Evolutionary conservation across 2,329 filamentous ascomycete genomes (phyloP), one percentile per base, ranked within the genome.

Genomic region (Aspergillus novoparasiticus): DNA sequence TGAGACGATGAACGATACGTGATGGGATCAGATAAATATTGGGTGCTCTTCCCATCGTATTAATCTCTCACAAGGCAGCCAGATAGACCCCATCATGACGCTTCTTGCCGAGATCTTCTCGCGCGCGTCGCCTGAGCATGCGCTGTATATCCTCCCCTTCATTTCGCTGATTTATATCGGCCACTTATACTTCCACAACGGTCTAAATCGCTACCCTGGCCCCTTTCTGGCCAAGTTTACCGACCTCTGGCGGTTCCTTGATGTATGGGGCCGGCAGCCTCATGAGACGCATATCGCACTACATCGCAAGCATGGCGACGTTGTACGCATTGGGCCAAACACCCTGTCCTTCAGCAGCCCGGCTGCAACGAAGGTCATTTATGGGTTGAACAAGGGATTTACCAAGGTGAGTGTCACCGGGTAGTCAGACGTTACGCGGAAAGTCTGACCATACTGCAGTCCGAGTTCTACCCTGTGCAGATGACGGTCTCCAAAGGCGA

Each of bases 361-460:
- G 0, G 86, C 85, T 63, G 90, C 90, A 0, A 81, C 94, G 69
- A 92, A 92, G 77, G 81, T n/a, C 5, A 94, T 95, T 51, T 96
- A 95, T 74, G 91, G 91, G 0, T 78, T 94, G 50, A 94, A 94
- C 75, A 94, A 94, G 76, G 90, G 91, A 0, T 90, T 93, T 69
- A 80, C 86, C 55, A 95, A 95, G 86, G 90, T 91, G 11, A 28
- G 34, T 19, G 19, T 28, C 21, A 32, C 14, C 14, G 5, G 26
- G 3, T 21, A 8, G 6, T 16, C 3, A 36, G n/a, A 8, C 32
- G 23, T 39, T 14, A 19, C 6, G 14, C n/a, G 5, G 36, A 39
- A 48, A n/a, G 1, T 51, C 59, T 21, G 45, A 61, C 9, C 36
- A 39, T 14, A 45, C n/a, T 3, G 23, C 58, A 76, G 55, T 93